A percentile compares a stretch with the other conserved stretches of the same genome.
Conservation (phyloP, 148 eudicot genomes). For the Arbutus unedo region DNA sequence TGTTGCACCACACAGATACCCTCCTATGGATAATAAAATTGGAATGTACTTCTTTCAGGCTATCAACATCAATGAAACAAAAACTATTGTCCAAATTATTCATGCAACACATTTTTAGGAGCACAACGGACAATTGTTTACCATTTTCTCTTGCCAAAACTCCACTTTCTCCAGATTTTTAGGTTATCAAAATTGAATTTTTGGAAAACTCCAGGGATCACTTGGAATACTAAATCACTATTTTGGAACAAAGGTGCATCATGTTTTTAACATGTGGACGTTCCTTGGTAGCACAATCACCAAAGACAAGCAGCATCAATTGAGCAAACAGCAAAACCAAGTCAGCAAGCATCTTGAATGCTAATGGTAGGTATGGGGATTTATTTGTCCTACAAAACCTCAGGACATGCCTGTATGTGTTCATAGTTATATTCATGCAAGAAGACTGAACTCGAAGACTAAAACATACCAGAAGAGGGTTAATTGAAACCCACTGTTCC, state of each 20-base stretch:
- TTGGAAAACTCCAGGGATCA: background rate
- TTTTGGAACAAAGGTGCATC: background rate
- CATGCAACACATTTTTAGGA: background rate
- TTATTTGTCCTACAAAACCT: background rate
- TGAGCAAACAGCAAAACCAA: background rate
- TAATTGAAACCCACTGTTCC: conserved; percentile 94
- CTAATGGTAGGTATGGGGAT: background rate
- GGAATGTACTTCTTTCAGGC: background rate
- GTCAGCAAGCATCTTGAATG: background rate
- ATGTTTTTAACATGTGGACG: background rate
- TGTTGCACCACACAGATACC: background rate
- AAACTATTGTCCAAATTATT: background rate
- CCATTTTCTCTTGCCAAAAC: background rate
- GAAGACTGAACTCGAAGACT: background rate
- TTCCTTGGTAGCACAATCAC: background rate
- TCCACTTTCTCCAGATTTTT: background rate
- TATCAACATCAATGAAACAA: background rate
- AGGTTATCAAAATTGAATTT: background rate
- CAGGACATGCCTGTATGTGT: background rate
- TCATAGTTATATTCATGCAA: background rate
- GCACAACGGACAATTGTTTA: background rate
- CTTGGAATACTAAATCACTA: background rate
- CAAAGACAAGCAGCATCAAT: background rate
- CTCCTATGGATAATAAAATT: background rate
- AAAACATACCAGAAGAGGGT: conserved; percentile 89